phyloP scores from a whole-genome alignment of 2,329 filamentous ascomycete species.

The Pestalotiopsis sp. region DNA sequence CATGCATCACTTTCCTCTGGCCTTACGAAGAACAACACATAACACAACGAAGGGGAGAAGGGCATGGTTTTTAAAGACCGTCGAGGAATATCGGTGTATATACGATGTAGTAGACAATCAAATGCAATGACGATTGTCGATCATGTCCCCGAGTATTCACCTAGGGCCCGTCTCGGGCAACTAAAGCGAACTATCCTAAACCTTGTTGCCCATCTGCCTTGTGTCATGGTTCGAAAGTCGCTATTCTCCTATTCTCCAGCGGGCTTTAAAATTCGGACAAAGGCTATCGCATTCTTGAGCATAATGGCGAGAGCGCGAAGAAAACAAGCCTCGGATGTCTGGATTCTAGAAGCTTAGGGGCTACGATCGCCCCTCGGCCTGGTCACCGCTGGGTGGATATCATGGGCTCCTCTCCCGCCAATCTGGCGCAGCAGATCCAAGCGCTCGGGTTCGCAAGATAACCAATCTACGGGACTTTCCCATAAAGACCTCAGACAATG shows the following conservation, averaged over 20 bases:
- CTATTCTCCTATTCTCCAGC: not conserved
- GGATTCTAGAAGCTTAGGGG: not conserved
- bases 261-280: not conserved
- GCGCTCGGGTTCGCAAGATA: not conserved
- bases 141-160: too few species aligned
- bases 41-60: not conserved
- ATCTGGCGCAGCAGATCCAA: not conserved
- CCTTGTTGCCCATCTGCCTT: not conserved
- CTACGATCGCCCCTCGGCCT: not conserved
- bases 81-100: too few species aligned
- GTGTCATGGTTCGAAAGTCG: not conserved
- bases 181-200: too few species aligned
- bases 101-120: too few species aligned
- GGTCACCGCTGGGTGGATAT: slow-evolving; percentile 2
- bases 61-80: too few species aligned
- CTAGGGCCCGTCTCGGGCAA: too few species aligned
- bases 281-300: not conserved
- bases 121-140: too few species aligned
- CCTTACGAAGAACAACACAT: not conserved
- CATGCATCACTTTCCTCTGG: not conserved
- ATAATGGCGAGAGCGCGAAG: not conserved
- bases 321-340: not conserved
- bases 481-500: not conserved
- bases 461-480: not conserved
- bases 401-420: not conserved